These are phyloP conservation scores for Dactylis glomerata DNA, from an alignment of 176 grass and related monocot species.

Conservation along the genomic window DNA sequence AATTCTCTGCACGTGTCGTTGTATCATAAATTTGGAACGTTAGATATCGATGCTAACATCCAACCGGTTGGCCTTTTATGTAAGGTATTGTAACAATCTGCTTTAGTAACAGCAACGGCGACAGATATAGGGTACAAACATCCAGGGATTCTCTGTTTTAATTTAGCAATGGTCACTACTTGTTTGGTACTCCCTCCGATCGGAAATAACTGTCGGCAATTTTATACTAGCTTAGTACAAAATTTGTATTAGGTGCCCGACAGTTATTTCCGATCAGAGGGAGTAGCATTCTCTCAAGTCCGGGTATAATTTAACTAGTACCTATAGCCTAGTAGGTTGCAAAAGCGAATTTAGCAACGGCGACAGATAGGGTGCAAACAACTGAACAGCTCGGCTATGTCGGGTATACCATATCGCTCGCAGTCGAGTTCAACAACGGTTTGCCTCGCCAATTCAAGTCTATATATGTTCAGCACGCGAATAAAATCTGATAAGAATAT, in stretches of 20 bases:
- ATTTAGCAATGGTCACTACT: too few relatives aligned
- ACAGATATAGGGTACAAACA: too few relatives aligned
- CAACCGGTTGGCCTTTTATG: background rate
- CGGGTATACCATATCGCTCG: background rate
- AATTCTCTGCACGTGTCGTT: background rate
- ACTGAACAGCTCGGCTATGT: background rate
- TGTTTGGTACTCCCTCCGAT: too few relatives aligned
- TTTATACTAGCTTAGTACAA: too few relatives aligned
- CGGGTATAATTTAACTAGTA: too few relatives aligned
- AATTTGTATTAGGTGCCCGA: too few relatives aligned
- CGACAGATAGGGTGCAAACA: background rate
- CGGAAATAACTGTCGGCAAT: too few relatives aligned
- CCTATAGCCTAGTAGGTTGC: background rate
- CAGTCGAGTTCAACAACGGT: background rate
- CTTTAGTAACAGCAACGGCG: too few relatives aligned
- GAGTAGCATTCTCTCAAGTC: background rate
- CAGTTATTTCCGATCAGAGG: too few relatives aligned
- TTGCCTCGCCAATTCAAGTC: background rate
- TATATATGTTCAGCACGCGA: too few relatives aligned
- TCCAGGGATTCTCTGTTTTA: too few relatives aligned
- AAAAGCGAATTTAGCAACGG: background rate
- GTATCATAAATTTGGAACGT: background rate
- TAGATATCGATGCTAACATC: background rate
- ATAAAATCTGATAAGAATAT: background rate
- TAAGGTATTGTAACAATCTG: too few relatives aligned